phyloP scores from a whole-genome alignment of 352 stramenopile genomes.

The Pythium rishiriense region DNA sequence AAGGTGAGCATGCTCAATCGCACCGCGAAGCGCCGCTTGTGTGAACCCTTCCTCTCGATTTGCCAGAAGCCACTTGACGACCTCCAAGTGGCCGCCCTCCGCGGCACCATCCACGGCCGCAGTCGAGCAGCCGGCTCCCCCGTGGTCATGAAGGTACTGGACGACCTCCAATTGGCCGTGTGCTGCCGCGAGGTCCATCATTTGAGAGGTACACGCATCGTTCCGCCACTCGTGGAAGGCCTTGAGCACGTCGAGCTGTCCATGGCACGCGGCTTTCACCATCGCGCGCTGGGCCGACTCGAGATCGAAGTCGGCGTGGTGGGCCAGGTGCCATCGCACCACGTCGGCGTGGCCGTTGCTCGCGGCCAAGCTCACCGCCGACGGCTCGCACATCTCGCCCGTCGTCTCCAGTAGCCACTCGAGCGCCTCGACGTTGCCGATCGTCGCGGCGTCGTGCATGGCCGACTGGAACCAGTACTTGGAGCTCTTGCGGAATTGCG shows the following conservation, averaged over 20 bases:
- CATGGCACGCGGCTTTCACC: slow-evolving; percentile 13
- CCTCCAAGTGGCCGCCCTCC: not conserved
- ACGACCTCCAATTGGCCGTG: slow-evolving; percentile 26
- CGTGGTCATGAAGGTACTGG: slow-evolving; percentile 22
- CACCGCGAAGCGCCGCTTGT: slow-evolving; percentile 7
- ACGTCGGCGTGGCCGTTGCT: slow-evolving; percentile 16
- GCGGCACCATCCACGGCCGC: not conserved
- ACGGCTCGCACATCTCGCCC: not conserved
- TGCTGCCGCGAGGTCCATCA: slow-evolving; percentile 25
- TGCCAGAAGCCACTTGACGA: slow-evolving; percentile 15
- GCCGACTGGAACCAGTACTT: slow-evolving; percentile 15
- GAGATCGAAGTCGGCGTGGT: not conserved
- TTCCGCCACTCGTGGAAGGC: slow-evolving; percentile 12
- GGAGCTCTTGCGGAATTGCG: slow-evolving; percentile 5
- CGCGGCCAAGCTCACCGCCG: slow-evolving; percentile 10
- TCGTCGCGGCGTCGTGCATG: slow-evolving; percentile 13
- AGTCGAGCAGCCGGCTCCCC: not conserved
- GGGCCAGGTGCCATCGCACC: slow-evolving; percentile 22
- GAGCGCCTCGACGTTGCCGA: slow-evolving; percentile 18
- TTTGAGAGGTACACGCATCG: not conserved
- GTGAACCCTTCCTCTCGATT: slow-evolving; percentile 12
- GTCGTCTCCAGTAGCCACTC: slow-evolving; percentile 18
- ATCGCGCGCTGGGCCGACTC: slow-evolving; percentile 9
- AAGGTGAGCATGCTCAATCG: slow-evolving; percentile 18
- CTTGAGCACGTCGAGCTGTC: slow-evolving; percentile 26